Percentiles rank a stretch among this genome's conserved stretches.
Evolutionary conservation across 2,329 filamentous ascomycete genomes (phyloP).

Genomic region (Xylaria sp.): DNA sequence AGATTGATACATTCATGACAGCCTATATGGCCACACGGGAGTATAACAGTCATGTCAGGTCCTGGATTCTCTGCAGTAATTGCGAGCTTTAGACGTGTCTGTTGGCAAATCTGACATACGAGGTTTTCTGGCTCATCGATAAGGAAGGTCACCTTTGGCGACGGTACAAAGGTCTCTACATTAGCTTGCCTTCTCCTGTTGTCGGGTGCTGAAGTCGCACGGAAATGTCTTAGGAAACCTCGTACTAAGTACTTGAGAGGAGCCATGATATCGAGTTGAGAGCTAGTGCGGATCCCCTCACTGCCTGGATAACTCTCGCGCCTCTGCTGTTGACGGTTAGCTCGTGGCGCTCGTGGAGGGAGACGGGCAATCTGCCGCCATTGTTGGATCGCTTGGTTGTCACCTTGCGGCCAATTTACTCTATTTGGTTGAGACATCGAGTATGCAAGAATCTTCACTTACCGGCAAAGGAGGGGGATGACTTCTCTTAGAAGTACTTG

Average conservation of each 20-base stretch:
- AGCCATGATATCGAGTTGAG: slow-evolving; percentile 11
- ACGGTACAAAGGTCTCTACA: slow-evolving; percentile 42
- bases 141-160: slow-evolving; percentile 46
- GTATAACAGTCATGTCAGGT: slow-evolving; percentile 43
- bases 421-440: neutral
- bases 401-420: neutral
- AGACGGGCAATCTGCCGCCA: slow-evolving; percentile 11
- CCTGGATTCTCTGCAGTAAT: neutral
- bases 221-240: slow-evolving; percentile 26
- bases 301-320: neutral
- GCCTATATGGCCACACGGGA: slow-evolving; percentile 53
- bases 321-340: no score
- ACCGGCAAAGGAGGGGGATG: neutral
- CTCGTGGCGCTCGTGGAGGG: neutral
- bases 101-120: slow-evolving; percentile 45
- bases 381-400: neutral
- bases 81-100: slow-evolving; percentile 34
- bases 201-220: neutral
- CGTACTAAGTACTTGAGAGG: slow-evolving; percentile 38
- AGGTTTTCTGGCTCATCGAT: slow-evolving; percentile 44
- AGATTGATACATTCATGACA: slow-evolving; percentile 47
- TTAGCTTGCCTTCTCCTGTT: neutral
- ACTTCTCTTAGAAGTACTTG: neutral
- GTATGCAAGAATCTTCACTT: neutral
- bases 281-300: neutral